Conservation (phyloP, 805 yeast species). For the Candida silvicultrix region DNA sequence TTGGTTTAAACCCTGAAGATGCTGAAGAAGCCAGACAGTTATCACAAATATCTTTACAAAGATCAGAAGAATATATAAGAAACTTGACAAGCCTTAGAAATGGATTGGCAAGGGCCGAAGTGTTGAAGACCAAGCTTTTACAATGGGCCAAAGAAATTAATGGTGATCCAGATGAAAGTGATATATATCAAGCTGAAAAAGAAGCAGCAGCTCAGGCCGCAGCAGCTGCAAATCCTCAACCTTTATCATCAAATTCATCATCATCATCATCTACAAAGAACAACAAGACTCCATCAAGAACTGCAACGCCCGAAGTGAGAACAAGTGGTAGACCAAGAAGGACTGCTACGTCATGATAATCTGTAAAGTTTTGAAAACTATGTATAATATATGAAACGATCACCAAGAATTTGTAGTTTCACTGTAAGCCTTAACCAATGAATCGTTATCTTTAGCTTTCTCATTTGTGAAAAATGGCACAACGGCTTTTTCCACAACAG, state of each 20-base stretch:
- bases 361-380: too few species aligned
- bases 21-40: slow-evolving; percentile 69
- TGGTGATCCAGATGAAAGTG: slow-evolving; percentile 48
- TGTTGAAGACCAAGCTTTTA: slow-evolving; percentile 61
- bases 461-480: slow-evolving; percentile 36
- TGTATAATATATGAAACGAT: not conserved
- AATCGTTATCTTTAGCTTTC: slow-evolving; percentile 7
- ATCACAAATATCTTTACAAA: slow-evolving; percentile 73
- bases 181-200: slow-evolving; percentile 27
- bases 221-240: slow-evolving; percentile 21
- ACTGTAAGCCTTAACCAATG: slow-evolving; percentile 35
- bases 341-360: not conserved
- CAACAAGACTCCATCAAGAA: slow-evolving; percentile 6
- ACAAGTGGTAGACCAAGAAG: not conserved
- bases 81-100: slow-evolving; percentile 67
- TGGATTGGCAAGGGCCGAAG: slow-evolving; percentile 73
- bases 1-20: slow-evolving; percentile 44
- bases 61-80: slow-evolving; percentile 80
- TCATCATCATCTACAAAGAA: slow-evolving; percentile 2
- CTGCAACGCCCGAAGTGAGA: not conserved
- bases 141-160: slow-evolving; percentile 86
- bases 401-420: slow-evolving; percentile 30
- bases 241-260: slow-evolving; percentile 15
- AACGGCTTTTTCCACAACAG: slow-evolving; percentile 42
- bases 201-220: slow-evolving; percentile 25